These are phyloP conservation scores for Quillaja saponaria DNA, from an alignment of 306 rosid genomes.

Conservation along the genomic window DNA sequence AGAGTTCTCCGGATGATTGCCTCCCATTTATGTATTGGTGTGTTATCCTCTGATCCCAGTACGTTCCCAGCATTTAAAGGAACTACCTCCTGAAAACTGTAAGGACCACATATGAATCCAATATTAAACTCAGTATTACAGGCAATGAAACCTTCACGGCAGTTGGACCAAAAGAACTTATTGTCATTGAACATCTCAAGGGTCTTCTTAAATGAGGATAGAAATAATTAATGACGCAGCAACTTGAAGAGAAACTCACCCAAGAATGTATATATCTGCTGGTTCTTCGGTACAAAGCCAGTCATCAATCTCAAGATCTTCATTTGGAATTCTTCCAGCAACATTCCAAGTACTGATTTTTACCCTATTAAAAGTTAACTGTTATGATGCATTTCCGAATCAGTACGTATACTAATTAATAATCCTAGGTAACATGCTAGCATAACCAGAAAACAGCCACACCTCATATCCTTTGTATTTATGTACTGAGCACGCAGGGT, in stretches of 20 bases:
- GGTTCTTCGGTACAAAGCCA: slow-evolving; percentile 81
- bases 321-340: slow-evolving; percentile 76
- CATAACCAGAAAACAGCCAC: slow-evolving; percentile 26
- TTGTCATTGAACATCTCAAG: too few species aligned
- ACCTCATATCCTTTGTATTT: slow-evolving; percentile 89
- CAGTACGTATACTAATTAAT: slow-evolving; percentile 18
- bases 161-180: too few species aligned
- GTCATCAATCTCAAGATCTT: slow-evolving; percentile 74
- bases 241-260: slow-evolving; percentile 59
- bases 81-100: slow-evolving; percentile 93
- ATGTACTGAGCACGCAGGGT: slow-evolving; percentile 94
- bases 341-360: slow-evolving; percentile 92
- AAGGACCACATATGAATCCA: background rate
- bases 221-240: slow-evolving; percentile 1
- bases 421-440: slow-evolving; percentile 23
- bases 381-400: slow-evolving; percentile 26
- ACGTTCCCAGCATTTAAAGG: slow-evolving; percentile 96
- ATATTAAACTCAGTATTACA: background rate
- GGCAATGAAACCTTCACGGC: too few species aligned
- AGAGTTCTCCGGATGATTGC: slow-evolving; percentile 76
- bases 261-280: slow-evolving; percentile 79
- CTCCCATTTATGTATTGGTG: slow-evolving; percentile 90
- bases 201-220: background rate
- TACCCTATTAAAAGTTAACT: slow-evolving; percentile 58
- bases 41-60: slow-evolving; percentile 83